phyloP scores from a whole-genome alignment of 2,329 filamentous ascomycete genomes.

The Lecanosticta acicola region DNA sequence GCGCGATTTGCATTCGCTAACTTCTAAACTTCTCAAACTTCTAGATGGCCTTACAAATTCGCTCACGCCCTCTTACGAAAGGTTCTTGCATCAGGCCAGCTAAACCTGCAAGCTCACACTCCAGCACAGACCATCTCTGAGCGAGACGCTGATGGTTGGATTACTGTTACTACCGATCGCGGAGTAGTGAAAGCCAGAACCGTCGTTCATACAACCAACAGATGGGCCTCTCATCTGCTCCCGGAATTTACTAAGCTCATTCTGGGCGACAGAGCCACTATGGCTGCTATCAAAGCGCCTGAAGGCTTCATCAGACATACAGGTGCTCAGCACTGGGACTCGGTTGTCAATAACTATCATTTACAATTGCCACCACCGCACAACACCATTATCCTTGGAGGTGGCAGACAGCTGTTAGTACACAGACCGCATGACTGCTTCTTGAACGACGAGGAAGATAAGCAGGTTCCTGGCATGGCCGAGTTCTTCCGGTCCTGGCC shows the following conservation, averaged over 20 bases:
- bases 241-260: conserved; percentile 22
- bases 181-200: conserved; percentile 15
- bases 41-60: conserved; percentile 25
- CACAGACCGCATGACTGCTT: conserved; percentile 25
- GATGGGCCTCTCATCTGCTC: conserved; percentile 23
- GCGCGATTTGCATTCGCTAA: neutral
- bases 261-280: conserved; percentile 14
- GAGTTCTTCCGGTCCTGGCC: conserved; percentile 31
- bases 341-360: conserved; percentile 32
- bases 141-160: conserved; percentile 22
- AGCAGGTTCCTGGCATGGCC: conserved; percentile 25
- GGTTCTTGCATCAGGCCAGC: conserved; percentile 12
- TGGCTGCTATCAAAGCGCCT: conserved; percentile 31
- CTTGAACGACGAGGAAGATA: conserved; percentile 25
- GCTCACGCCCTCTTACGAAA: conserved; percentile 22
- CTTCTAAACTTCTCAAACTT: neutral
- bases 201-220: conserved; percentile 22
- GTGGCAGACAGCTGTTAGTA: conserved; percentile 24
- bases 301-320: conserved; percentile 29
- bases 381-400: conserved; percentile 30
- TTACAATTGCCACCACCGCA: conserved; percentile 30
- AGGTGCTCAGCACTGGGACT: conserved; percentile 32
- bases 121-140: conserved; percentile 24
- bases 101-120: conserved; percentile 29
- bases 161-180: conserved; percentile 20